These are phyloP conservation scores for Apiospora koreana DNA, from an alignment of 2,329 filamentous ascomycete species.

Conservation along the genomic window DNA sequence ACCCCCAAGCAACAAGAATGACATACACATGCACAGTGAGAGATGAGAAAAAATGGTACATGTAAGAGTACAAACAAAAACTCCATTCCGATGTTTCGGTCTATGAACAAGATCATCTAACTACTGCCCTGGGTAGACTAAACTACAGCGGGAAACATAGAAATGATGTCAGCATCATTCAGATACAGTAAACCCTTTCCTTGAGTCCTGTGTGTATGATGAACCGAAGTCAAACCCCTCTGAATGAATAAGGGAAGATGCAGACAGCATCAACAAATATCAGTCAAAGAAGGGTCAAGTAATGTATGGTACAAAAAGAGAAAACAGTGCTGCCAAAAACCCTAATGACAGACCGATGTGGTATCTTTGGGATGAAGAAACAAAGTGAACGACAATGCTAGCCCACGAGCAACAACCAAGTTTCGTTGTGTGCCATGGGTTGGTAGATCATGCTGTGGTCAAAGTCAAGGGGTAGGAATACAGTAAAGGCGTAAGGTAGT, in stretches of 20 bases:
- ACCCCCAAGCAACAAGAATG: background rate
- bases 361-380: conserved; percentile 11
- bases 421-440: conserved; percentile 10
- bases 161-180: conserved; percentile 6
- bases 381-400: conserved; percentile 7
- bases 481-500: conserved; percentile 29
- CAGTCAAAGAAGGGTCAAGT: conserved; percentile 10
- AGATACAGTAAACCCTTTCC: conserved; percentile 12
- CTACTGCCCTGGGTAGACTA: background rate
- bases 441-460: conserved; percentile 15
- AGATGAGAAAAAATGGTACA: background rate
- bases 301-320: conserved; percentile 12
- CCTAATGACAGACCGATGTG: conserved; percentile 12
- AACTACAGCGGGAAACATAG: conserved; percentile 11
- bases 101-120: conserved; percentile 15
- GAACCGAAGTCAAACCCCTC: conserved; percentile 3
- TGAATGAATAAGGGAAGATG: conserved; percentile 12
- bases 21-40: background rate
- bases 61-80: conserved; percentile 6
- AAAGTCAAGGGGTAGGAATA: conserved; percentile 17
- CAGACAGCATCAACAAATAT: background rate
- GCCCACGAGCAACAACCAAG: conserved; percentile 20
- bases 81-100: conserved; percentile 11
- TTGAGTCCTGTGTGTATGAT: background rate
- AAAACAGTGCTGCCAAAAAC: conserved; percentile 13